A percentile compares a stretch with the other conserved stretches of the same genome.
Evolutionary conservation across 352 stramenopile species (phyloP).

Genomic region (Blastocystis sp.): DNA sequence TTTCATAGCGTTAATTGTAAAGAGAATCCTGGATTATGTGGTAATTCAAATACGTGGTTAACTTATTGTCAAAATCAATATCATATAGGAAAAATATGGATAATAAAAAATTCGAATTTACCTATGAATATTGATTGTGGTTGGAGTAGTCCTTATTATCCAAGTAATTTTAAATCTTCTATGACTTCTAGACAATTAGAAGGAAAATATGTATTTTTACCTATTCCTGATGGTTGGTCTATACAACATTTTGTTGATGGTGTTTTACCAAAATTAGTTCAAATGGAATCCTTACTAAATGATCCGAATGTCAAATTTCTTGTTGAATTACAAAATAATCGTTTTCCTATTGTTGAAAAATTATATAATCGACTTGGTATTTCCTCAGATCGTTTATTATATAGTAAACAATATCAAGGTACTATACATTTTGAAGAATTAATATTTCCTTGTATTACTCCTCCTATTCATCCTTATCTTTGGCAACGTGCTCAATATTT

Average conservation of each 20-base stretch:
- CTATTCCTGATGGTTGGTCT: slow-evolving; percentile 8
- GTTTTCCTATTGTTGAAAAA: slow-evolving; percentile 4
- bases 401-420: not conserved
- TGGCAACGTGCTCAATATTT: slow-evolving; percentile 24
- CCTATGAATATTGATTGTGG: no score
- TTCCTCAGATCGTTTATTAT: not conserved
- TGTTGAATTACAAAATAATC: slow-evolving; percentile 5
- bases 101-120: no score
- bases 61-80: no score
- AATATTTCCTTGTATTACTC: slow-evolving; percentile 11
- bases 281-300: slow-evolving; percentile 17
- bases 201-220: slow-evolving; percentile 11
- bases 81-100: no score
- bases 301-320: slow-evolving; percentile 10
- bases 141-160: no score
- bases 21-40: no score
- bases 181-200: no score
- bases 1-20: no score
- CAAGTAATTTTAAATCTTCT: no score
- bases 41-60: no score
- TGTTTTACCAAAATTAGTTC: slow-evolving; percentile 24
- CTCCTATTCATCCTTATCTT: slow-evolving; percentile 32
- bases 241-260: slow-evolving; percentile 29
- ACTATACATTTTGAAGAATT: slow-evolving; percentile 2
- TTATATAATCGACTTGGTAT: slow-evolving; percentile 7